Percentiles rank a stretch among this genome's conserved stretches.
Conservation (phyloP, 805 yeast genomes). For the Suhomyces vadensis region DNA sequence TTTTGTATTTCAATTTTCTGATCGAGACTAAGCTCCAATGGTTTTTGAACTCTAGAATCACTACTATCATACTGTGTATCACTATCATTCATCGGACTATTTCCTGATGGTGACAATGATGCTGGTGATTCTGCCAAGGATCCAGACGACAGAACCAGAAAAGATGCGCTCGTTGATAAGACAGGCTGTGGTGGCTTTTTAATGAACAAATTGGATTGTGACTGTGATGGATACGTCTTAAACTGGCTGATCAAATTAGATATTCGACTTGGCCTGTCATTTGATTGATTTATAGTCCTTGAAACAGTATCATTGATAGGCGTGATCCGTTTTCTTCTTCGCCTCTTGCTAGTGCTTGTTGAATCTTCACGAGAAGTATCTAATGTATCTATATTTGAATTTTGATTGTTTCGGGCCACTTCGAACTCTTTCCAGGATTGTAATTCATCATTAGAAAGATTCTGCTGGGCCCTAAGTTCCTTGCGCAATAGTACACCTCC, state of each 20-base stretch:
- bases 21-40: constrained; percentile 29
- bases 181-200: neutral
- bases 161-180: neutral
- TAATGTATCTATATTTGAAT: neutral
- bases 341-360: constrained; percentile 10
- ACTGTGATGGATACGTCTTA: constrained; percentile 6
- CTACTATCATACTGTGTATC: constrained; percentile 9
- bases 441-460: constrained; percentile 35
- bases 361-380: neutral
- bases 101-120: constrained; percentile 10
- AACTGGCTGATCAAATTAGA: constrained; percentile 14
- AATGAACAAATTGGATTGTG: neutral
- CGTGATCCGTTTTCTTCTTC: constrained; percentile 17
- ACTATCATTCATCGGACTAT: constrained; percentile 12
- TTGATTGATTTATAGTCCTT: neutral
- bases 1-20: constrained; percentile 60
- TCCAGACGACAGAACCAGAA: neutral
- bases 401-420: constrained; percentile 21
- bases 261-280: constrained; percentile 10
- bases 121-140: constrained; percentile 9
- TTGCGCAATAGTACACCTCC: constrained; percentile 41
- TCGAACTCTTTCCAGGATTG: constrained; percentile 41
- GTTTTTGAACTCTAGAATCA: constrained; percentile 8
- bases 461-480: constrained; percentile 30
- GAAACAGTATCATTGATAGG: constrained; percentile 6